Base-by-base conservation (phyloP, 129 eudicot genomes). In the Mikania micrantha region DNA sequence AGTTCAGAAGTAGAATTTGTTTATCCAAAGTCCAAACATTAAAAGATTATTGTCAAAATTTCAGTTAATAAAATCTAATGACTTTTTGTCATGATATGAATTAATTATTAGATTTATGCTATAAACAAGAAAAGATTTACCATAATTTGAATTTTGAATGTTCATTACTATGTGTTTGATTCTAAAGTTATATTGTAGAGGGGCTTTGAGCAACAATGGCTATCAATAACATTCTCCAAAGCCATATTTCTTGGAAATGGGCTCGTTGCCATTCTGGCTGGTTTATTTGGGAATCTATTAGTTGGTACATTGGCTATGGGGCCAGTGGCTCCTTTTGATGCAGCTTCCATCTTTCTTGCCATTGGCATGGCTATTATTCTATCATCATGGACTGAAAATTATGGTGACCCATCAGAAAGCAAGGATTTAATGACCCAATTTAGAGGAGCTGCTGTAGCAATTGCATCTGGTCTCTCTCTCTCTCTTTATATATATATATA, bases 221-320 rank as follows among this genome's bases (percentile, higher is more conserved):
- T 93, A 31, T 93, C 98, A 22, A 61, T 93, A 66, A 89, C 98
- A 22, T 93, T 93, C 88, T 93, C 98, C 16, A 89, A 93, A 77
- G 98, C 98, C 24, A 77, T 94, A 41, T 94, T 94, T 81, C 90
- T 94, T 78, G 99, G 99, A 27, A 94, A 94, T 61, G 99, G 99
- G 47, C 88, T 94, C 7, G 87, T 90, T 69, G 99, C 99, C n/a
- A 94, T 94, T 49, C n/a, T 94, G 53, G 75, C 99, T 75, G 99
- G 99, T 47, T 73, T 94, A 59, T 82, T 90, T 66, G 99, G 99
- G 54, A 93, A 93, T 81, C 58, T 93, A 36, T 83, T 93, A 4
- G 99, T 93, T 42, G 96, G 91, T 70, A 13, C 92, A 22, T 61
- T 93, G 17, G 76, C 80, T 28, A 78, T 93, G 75, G 96, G 99